Base-by-base conservation (phyloP, 2,329 filamentous ascomycete species). In the Chaetomiaceae sp. region DNA sequence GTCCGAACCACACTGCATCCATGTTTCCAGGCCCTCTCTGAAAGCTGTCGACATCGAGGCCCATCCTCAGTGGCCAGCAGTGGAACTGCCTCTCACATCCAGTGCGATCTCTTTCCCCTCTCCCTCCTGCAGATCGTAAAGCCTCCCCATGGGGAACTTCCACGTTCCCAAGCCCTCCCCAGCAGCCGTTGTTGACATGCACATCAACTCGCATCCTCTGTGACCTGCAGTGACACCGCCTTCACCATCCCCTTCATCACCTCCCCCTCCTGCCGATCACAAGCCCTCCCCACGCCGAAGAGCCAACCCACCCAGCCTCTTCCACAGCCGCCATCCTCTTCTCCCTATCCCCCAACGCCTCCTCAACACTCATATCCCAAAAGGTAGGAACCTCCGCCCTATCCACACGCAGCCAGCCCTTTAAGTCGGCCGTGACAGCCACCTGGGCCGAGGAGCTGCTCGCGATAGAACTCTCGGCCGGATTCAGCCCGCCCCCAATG, bases 381-480 rank as follows among this genome's bases (percentile, higher is more conserved):
- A 60, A 61, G 8, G 29, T 36, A 62, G 55, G 59, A 0, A 76
- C 68, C 29, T 69, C 65, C 36, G 72, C 71, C 20, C 75, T 67
- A 47, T 79, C 74, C 6, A 82, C 73, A 11, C 72, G 70, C 51
- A 82, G 61, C 80, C 80, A 83, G 9, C 80, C 80, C 55, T 68
- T 73, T 68, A 71, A 72, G 1, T 71, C 73, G 1, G 71, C 68
- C 23, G 64, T 68, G 34, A 73, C 66, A 39, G 66, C 64, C 6
- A 65, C 63, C 29, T 63, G 58, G 37, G 60, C 58, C 20, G 53
- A 48, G 15, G n/a, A n/a, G 40, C 37, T 7, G 25, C 47, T 25
- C 36, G 47, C 9, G 44, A 19, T n/a, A 40, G 46, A 48, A 22
- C 49, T 23, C 63, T 65, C 12, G 65, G 59, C 47, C 8, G 65